Base-by-base conservation (phyloP, 225 moss, liverwort and hornwort genomes). In the Polytrichum commune region DNA sequence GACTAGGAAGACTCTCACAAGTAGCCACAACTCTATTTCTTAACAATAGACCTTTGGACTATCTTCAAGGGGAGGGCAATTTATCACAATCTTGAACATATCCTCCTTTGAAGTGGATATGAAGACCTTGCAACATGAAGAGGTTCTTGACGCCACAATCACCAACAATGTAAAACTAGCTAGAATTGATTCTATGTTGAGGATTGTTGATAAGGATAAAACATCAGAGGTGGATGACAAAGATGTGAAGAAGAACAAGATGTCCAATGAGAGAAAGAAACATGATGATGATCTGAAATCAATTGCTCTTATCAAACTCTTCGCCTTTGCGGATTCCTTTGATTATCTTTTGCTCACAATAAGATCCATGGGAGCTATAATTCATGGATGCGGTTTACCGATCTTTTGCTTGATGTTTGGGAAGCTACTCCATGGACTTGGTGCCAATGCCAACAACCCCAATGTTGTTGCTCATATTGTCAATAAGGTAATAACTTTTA, bases 381-480 rank as follows among this genome's bases (percentile, higher is more conserved):
- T 55, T 8, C 82, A 86, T 13, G 85, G 85, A 32, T 60, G 16
- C 5, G 19, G 64, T 8, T 1, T 82, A 60, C 86, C 86, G 1
- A 6, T 82, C 2, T 80, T 82, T 27, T 32, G 79, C 60, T 20
- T 32, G 66, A 77, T 86, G 73, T 82, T 82, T 68, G 80, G 77
- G 29, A 13, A 19, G 1, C 33, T 86, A 23, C 30, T 86, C 8
- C 8, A 86, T 30, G 80, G 60, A 1, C 80, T 86, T 5, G 80
- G 86, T 30, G n/a, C 74, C 57, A 82, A 82, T 28, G 1, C 72
- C 4, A 22, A 56, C 23, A 25, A 72, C 60, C 64, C 67, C 6
- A 0, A 3, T 6, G 29, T 72, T 30, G 71, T 72, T 8, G 75
- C 69, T 22, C 28, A 67, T 18, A 55, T 13, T 0, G 82, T 82